A percentile compares a stretch with the other conserved stretches of the same genome.
These are phyloP conservation scores for Cardamine occulta DNA, from an alignment of 345 rosid species.

Conservation along the genomic window DNA sequence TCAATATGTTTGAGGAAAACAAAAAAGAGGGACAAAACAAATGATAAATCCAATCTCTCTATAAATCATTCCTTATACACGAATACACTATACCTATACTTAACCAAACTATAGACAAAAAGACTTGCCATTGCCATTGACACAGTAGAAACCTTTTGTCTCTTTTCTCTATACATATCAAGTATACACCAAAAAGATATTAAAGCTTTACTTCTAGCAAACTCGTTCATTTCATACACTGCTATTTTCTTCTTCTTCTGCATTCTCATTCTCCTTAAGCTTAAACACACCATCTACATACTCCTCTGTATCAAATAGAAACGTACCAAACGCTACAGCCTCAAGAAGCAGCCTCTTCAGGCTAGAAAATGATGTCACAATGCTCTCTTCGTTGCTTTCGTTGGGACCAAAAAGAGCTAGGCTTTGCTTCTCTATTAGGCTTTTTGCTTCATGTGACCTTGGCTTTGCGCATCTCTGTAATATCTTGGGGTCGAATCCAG, in stretches of 20 bases:
- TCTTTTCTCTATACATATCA: neutral
- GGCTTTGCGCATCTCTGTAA: constrained; percentile 70
- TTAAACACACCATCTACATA: constrained; percentile 62
- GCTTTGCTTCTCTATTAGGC: constrained; percentile 70
- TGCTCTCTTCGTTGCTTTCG: constrained; percentile 48
- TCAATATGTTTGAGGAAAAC: neutral
- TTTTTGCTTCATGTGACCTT: constrained; percentile 63
- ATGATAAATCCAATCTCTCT: constrained; percentile 16
- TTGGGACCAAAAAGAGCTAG: constrained; percentile 70
- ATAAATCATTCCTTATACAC: neutral
- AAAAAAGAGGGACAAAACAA: neutral
- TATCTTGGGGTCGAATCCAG: constrained; percentile 70
- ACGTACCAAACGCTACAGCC: constrained; percentile 89
- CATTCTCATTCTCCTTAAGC: constrained; percentile 56
- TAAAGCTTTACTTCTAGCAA: constrained; percentile 4
- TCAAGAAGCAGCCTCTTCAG: constrained; percentile 83
- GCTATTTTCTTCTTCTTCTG: constrained; percentile 46
- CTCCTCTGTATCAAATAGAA: constrained; percentile 89
- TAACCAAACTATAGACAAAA: constrained; percentile 28
- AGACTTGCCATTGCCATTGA: neutral
- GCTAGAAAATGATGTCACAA: constrained; percentile 74
- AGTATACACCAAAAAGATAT: constrained; percentile 25
- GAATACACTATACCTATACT: constrained; percentile 3
- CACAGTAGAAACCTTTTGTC: neutral
- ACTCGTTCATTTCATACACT: constrained; percentile 40